Percentiles rank a stretch among this genome's conserved stretches.
Evolutionary conservation across 1,139 yeast genomes (phyloP).

Genomic region (Candida albicans): DNA sequence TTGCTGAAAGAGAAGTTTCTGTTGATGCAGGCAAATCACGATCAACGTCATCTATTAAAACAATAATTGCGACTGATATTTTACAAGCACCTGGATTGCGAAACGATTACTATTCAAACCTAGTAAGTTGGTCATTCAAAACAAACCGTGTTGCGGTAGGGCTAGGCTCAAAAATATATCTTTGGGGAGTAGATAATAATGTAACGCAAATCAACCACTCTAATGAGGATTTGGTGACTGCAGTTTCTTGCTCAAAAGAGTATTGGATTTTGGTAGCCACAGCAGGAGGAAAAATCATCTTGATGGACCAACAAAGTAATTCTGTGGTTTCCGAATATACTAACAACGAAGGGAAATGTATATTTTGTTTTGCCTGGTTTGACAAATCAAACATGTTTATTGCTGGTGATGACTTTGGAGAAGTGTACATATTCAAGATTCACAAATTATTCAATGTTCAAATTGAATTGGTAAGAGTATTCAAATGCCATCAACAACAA

Average conservation of each 20-base stretch:
- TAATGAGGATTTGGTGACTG: slow-evolving; percentile 48
- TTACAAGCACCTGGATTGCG: slow-evolving; percentile 74
- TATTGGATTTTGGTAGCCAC: slow-evolving; percentile 58
- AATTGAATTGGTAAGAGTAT: slow-evolving; percentile 19
- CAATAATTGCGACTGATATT: slow-evolving; percentile 16
- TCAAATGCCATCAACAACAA: slow-evolving; percentile 61
- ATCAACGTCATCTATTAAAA: neutral
- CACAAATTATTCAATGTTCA: slow-evolving; percentile 11
- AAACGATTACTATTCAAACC: slow-evolving; percentile 79
- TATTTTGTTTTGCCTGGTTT: slow-evolving; percentile 68
- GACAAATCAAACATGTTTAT: slow-evolving; percentile 45
- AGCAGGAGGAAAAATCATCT: slow-evolving; percentile 25
- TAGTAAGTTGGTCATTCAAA: slow-evolving; percentile 69
- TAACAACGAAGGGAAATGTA: slow-evolving; percentile 26
- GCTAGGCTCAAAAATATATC: slow-evolving; percentile 55
- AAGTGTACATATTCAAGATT: slow-evolving; percentile 48
- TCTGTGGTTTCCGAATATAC: slow-evolving; percentile 11
- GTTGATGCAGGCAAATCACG: too few species aligned
- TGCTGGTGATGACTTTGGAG: slow-evolving; percentile 73
- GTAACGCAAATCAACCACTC: slow-evolving; percentile 31
- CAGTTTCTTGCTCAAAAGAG: slow-evolving; percentile 54
- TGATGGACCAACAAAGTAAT: slow-evolving; percentile 22
- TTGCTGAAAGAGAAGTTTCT: too few species aligned
- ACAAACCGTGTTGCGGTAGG: slow-evolving; percentile 68
- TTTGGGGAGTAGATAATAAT: slow-evolving; percentile 62